Percentiles rank a stretch among this genome's conserved stretches.
Evolutionary conservation across 345 rosid genomes (phyloP).

Genomic region (Eucalyptus regnans): DNA sequence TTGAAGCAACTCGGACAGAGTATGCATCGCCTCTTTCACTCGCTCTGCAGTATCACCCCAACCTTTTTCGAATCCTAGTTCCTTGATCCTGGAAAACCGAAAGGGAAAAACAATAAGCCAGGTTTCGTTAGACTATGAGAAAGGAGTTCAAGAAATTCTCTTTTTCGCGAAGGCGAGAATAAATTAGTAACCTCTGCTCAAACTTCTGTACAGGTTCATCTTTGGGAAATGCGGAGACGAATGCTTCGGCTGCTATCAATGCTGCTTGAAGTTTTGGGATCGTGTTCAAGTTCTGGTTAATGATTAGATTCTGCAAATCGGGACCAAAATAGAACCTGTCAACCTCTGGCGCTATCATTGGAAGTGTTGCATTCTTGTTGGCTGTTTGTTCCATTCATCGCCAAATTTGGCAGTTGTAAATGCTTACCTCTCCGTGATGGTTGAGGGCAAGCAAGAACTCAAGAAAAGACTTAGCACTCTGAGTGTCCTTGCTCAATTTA

Average conservation of each 20-base stretch:
- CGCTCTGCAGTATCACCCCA: conserved; percentile 52
- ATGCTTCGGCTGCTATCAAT: conserved; percentile 31
- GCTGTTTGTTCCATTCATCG: neutral
- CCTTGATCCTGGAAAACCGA: conserved; percentile 23
- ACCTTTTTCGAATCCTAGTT: conserved; percentile 46
- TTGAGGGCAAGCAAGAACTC: conserved; percentile 52
- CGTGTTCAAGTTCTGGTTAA: conserved; percentile 47
- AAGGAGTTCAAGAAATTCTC: neutral
- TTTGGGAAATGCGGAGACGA: conserved; percentile 33
- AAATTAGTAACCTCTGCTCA: conserved; percentile 39
- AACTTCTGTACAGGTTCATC: conserved; percentile 51
- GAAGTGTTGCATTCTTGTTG: neutral
- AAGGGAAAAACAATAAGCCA: neutral
- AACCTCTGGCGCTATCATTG: neutral
- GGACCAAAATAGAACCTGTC: neutral
- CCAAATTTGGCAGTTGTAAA: neutral
- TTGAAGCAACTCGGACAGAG: conserved; percentile 40
- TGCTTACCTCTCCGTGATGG: conserved; percentile 66
- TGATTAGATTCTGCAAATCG: conserved; percentile 51
- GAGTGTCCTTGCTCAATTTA: conserved; percentile 26
- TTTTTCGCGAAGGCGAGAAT: neutral
- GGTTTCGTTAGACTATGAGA: neutral
- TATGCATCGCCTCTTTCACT: conserved; percentile 35
- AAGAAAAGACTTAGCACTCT: conserved; percentile 27
- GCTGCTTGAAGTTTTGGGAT: conserved; percentile 56